Conservation (phyloP, 129 eudicot species). For the Arctium lappa region DNA sequence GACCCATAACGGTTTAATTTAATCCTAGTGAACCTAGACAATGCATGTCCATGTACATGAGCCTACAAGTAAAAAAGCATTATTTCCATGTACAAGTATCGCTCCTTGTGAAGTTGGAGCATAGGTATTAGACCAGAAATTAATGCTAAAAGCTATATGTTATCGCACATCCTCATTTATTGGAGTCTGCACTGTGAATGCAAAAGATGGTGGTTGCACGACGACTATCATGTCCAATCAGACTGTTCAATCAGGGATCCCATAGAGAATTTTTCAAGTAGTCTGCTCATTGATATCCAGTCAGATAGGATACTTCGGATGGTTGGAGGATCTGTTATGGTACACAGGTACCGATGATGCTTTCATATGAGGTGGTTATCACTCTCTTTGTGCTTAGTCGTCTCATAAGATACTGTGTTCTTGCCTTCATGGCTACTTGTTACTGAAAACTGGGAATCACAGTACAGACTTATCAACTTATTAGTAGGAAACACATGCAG, state of each 20-base stretch:
- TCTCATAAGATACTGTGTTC: neutral
- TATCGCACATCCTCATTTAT: neutral
- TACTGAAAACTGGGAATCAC: neutral
- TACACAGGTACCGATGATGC: neutral
- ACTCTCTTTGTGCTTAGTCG: neutral
- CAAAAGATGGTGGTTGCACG: neutral
- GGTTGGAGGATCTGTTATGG: neutral
- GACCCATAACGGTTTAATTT: too few relatives aligned
- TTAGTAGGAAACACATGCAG: too few relatives aligned
- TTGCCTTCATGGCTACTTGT: neutral
- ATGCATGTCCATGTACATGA: neutral
- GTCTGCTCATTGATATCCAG: neutral
- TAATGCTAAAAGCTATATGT: neutral
- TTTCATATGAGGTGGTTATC: neutral
- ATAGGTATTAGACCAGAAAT: neutral
- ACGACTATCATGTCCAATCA: neutral
- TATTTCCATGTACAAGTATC: neutral
- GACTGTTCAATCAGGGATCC: neutral
- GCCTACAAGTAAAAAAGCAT: neutral
- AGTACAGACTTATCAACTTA: too few relatives aligned
- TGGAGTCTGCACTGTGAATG: neutral
- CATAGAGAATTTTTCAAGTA: neutral
- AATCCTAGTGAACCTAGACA: neutral
- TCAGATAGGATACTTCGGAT: neutral
- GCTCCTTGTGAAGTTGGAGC: neutral